Percentiles rank a stretch among this genome's conserved stretches.
phyloP scores from a whole-genome alignment of 768 basidiomycete species.

The Russula sp. region DNA sequence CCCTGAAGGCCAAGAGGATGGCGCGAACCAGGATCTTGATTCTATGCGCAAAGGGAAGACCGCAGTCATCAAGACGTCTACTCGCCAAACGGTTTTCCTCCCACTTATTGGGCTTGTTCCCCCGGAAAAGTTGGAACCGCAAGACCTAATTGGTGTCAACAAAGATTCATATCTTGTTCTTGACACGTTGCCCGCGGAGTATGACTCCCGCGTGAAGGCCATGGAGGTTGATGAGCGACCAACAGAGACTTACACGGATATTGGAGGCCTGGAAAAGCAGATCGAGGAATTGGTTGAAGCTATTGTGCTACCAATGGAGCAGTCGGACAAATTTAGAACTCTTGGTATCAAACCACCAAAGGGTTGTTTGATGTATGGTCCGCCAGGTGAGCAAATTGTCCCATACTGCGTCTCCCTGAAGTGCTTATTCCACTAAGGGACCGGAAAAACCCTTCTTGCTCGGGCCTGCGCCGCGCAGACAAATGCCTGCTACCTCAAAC shows the following conservation, averaged over 20 bases:
- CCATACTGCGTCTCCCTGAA: background rate
- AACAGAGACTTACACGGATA: conserved; percentile 94
- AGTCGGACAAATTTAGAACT: conserved; percentile 96
- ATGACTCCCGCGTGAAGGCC: conserved; percentile 96
- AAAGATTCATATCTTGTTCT: conserved; percentile 98
- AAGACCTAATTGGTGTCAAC: conserved; percentile 97
- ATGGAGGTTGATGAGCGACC: conserved; percentile 99
- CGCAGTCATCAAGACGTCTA: conserved; percentile 98
- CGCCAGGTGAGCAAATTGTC: conserved; percentile 60
- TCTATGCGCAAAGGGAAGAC: conserved; percentile 97
- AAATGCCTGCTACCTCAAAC: conserved; percentile 95
- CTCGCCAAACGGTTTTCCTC: conserved; percentile 96
- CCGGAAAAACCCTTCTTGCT: conserved; percentile 95
- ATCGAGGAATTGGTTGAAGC: conserved; percentile 98
- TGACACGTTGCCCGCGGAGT: conserved; percentile 93
- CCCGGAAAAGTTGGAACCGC: conserved; percentile 79
- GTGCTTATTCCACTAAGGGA: conserved; percentile 41
- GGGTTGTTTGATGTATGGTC: conserved; percentile 98
- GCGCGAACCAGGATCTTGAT: conserved; percentile 91
- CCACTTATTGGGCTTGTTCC: conserved; percentile 97
- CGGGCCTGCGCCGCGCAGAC: conserved; percentile 98
- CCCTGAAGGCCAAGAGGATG: conserved; percentile 88
- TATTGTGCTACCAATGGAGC: conserved; percentile 97
- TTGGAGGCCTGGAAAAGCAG: conserved; percentile 98
- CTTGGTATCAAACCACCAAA: conserved; percentile 98